Base-by-base conservation (phyloP, 2,329 filamentous ascomycete genomes). In the Fusarium succisae region DNA sequence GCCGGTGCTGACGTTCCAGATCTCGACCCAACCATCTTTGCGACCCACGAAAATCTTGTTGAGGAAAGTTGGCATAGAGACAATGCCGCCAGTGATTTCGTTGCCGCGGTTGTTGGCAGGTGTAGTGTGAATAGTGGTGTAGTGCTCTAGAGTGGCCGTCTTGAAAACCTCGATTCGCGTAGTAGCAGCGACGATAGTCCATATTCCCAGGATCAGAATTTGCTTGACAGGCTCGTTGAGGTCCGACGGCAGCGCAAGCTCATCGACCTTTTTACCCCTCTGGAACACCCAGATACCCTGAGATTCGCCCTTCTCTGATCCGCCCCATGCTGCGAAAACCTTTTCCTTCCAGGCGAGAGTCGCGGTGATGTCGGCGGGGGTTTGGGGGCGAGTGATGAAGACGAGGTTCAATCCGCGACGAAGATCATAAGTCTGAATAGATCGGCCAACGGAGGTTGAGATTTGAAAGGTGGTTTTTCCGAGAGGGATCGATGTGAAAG, bases 401-500 rank as follows among this genome's bases (percentile, higher is more conserved):
- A 98, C 91, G 56, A 99, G 90, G 78, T 97, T 96, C 70, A 99
- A 89, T 53, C 96, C 96, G 78, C 92, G 91, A 82, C 93, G 94
- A 70, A 99, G 86, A 81, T 99, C 96, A 85, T 99, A 99, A 0
- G 96, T 99, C 83, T 99, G 96, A 53, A 99, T 88, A 67, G 92
- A 94, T 78, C 92, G 90, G 72, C 96, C 96, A 70, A 97, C 93
- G 0, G 94, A 98, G 37, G 96, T 99, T 39, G 96, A 98, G 82
- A 99, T 94, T 82, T 99, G 96, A 81, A 98, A 99, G 8, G 95
- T 97, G 2, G 94, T 96, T 84, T 97, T 98, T 66, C 96, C 96
- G 22, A 98, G 87, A 2, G 96, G 93, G 38, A 97, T 89, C 11
- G 93, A 93, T 5, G 96, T 95, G 80, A 99, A 98, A 1, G 96